Conservation (phyloP, 345 rosid genomes). For the Kandelia obovata region DNA sequence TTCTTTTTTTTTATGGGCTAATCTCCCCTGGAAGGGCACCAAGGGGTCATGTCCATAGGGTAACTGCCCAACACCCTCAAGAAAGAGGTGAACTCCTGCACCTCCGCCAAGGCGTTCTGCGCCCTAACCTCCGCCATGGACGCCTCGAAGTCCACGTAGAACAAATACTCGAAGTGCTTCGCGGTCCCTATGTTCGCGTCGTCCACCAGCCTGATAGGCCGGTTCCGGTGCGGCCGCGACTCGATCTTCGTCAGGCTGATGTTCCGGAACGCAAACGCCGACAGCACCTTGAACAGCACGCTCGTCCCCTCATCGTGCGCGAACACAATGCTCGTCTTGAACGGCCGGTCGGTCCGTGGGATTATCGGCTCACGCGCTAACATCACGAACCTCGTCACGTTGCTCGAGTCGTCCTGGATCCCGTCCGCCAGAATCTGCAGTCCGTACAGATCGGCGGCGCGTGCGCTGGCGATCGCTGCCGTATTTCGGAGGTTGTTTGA, state of each 20-base stretch:
- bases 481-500: slow-evolving; percentile 67
- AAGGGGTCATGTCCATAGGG: slow-evolving; percentile 99
- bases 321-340: slow-evolving; percentile 95
- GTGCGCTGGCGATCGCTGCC: slow-evolving; percentile 87
- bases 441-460: slow-evolving; percentile 91
- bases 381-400: slow-evolving; percentile 92
- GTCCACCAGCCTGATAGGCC: slow-evolving; percentile 71
- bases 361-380: slow-evolving; percentile 95
- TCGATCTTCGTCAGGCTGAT: slow-evolving; percentile 89
- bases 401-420: slow-evolving; percentile 86
- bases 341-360: slow-evolving; percentile 90
- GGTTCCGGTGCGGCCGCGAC: slow-evolving; percentile 82
- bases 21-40: slow-evolving; percentile 60
- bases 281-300: slow-evolving; percentile 82
- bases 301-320: slow-evolving; percentile 93
- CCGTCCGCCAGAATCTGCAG: slow-evolving; percentile 72
- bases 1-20: neutral
- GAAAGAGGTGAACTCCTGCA: slow-evolving; percentile 98
- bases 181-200: slow-evolving; percentile 77
- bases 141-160: slow-evolving; percentile 91
- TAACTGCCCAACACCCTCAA: slow-evolving; percentile 93
- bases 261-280: slow-evolving; percentile 90
- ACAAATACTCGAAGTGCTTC: slow-evolving; percentile 87
- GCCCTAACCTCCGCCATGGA: slow-evolving; percentile 94
- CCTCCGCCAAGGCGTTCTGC: slow-evolving; percentile 94